Base-by-base conservation (phyloP, 352 stramenopile genomes). In the Peronospora destructor region DNA sequence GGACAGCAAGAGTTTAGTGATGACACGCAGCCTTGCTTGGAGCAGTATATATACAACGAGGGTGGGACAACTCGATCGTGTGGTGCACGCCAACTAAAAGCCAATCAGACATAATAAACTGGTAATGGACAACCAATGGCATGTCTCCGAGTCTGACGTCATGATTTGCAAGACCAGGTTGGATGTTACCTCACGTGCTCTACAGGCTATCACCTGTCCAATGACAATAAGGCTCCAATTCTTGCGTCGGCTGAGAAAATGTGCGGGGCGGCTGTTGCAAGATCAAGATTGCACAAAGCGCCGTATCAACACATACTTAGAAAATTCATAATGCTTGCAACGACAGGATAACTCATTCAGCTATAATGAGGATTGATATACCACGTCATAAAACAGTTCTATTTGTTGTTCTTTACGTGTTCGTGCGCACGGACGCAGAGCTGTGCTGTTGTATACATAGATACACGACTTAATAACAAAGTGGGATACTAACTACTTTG, bases 401-500 rank as follows among this genome's bases (percentile, higher is more conserved):
- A 38, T 38, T 38, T 19, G 33, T 38, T n/a, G 33, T 13, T 38
- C 23, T 26, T 26, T 0, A 26, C 23, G 23, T 26, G 23, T 26
- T 3, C 23, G 5, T 26, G 23, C 23, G 23, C 23, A 26, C 23
- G 23, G 36, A 32, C 53, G 12, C 26, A 39, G 28, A 39, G 17
- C 45, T 53, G 46, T 17, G 50, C 16, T 45, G 38, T 52, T 64
- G 53, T 23, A 54, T 54, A 61, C 51, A 66, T 60, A 66, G 39
- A 62, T 65, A 65, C 61, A 59, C 39, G 39, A 49, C 49, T 37
- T 38, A 53, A 43, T 34, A 43, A 53, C 47, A 53, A 14, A 41
- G 49, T 21, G 19, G 19, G 19, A 17, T 8, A 28, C 12, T 10
- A 14, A 26, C 11, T 48, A 38, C 33, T 52, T 41, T 12, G 14